Evolutionary conservation across 345 rosid genomes (phyloP).

Genomic region (Rhodamnia argentea): DNA sequence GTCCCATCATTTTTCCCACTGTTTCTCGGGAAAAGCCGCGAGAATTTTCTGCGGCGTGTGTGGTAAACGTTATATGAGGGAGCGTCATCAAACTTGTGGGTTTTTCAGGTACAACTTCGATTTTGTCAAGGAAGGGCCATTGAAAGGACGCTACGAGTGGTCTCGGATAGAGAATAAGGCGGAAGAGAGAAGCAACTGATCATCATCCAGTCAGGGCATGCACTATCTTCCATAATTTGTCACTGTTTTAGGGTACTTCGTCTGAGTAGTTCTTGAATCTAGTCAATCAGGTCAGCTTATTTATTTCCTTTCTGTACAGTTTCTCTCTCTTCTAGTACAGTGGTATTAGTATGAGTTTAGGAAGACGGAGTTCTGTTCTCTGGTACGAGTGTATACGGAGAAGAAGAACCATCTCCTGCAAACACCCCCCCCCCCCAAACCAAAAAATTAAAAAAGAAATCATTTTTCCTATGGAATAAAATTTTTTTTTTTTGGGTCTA

Average conservation of each 20-base stretch:
- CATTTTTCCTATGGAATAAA: not conserved
- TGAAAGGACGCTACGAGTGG: slow-evolving; percentile 53
- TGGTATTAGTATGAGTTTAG: not conserved
- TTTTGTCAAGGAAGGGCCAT: slow-evolving; percentile 47
- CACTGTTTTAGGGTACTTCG: not conserved
- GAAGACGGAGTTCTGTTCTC: not conserved
- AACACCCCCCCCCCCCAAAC: too few relatives aligned
- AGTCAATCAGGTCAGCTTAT: not conserved
- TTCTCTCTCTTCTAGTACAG: not conserved
- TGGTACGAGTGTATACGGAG: not conserved
- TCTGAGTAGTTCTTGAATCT: not conserved
- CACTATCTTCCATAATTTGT: not conserved
- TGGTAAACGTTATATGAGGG: not conserved
- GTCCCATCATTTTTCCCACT: not conserved
- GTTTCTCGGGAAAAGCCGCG: not conserved
- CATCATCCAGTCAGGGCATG: not conserved
- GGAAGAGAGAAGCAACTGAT: not conserved
- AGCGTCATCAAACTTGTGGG: not conserved
- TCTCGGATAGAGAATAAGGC: not conserved
- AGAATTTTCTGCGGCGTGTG: not conserved
- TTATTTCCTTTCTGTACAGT: not conserved
- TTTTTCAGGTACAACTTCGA: slow-evolving; percentile 56
- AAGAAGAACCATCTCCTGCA: not conserved
- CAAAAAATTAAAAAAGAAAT: not conserved
- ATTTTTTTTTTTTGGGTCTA: not conserved